Evolutionary conservation across 768 basidiomycete genomes (phyloP), one percentile per base, ranked within the genome.

Genomic region (Pleurotus sapidus): DNA sequence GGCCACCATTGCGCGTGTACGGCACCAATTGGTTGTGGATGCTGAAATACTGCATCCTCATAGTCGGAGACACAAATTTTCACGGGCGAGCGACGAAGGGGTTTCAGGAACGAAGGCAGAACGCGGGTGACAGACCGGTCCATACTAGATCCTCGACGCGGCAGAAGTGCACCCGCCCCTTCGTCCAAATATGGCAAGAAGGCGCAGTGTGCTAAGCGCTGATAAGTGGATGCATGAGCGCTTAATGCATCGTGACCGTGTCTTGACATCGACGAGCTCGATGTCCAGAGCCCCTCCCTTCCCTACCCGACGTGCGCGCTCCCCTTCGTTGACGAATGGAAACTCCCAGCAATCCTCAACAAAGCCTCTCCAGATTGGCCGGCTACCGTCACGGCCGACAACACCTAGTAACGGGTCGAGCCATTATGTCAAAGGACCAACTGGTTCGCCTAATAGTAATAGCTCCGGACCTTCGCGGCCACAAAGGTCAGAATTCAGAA

Each of bases 261-360:
- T 18, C 51, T 42, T 20, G 49, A 51, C n/a, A 39, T 54, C 51
- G 51, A 40, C 20, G 43, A 40, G 40, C 23, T 56, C 59, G 56
- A 87, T 88, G 85, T 86, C 85, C 66, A 79, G 82, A 62, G 76
- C 75, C 49, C 79, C 83, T 42, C 80, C 81, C 15, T 84, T 83
- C 61, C 81, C 84, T 63, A 73, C 75, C 55, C 77, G 84, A 66
- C 82, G 79, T 56, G 61, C 64, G 57, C 77, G 77, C 55, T 71
- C 80, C 38, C 76, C 83, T 50, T 76, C 82, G 46, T 63, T 73
- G 43, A 70, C 74, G 5, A 74, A 74, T 62, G 72, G 74, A 59
- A 72, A 71, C 61, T 70, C 72, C 24, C 72, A 73, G 61, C 64
- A 68, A 34, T 71, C 75, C 1, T 67, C 73, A 38, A 84, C 78